A percentile compares a stretch with the other conserved stretches of the same genome.
Conservation (phyloP, 176 grass and related monocot species). For the Avena atlantica region DNA sequence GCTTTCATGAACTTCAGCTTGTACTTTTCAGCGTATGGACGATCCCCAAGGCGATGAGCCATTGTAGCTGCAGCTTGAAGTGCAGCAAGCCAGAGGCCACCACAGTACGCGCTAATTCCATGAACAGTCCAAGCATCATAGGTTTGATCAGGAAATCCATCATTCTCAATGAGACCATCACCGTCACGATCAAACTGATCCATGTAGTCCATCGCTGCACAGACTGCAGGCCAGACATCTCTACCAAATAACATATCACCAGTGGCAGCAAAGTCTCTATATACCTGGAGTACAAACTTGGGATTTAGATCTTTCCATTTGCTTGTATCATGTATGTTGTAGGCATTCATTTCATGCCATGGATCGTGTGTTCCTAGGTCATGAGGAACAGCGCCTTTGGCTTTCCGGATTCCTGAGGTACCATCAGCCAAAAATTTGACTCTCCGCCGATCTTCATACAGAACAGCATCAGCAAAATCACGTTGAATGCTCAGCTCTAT, state of each 20-base stretch:
- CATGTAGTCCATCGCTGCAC: slow-evolving; percentile 92
- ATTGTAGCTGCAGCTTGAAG: slow-evolving; percentile 96
- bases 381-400: slow-evolving; percentile 92
- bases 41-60: slow-evolving; percentile 80
- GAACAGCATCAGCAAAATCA: slow-evolving; percentile 92
- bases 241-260: slow-evolving; percentile 85
- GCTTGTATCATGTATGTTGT: slow-evolving; percentile 95
- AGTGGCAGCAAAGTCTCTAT: slow-evolving; percentile 93
- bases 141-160: slow-evolving; percentile 99
- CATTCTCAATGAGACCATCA: slow-evolving; percentile 89
- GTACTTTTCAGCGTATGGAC: slow-evolving; percentile 80
- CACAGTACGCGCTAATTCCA: slow-evolving; percentile 92
- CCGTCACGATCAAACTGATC: slow-evolving; percentile 88
- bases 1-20: slow-evolving; percentile 89
- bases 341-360: slow-evolving; percentile 99
- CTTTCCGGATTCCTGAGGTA: slow-evolving; percentile 82
- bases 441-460: slow-evolving; percentile 78
- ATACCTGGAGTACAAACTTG: slow-evolving; percentile 96
- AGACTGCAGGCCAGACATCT: slow-evolving; percentile 88
- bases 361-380: slow-evolving; percentile 96
- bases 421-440: slow-evolving; percentile 94
- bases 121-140: slow-evolving; percentile 99
- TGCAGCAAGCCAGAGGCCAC: slow-evolving; percentile 88
- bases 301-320: slow-evolving; percentile 99
- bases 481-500: slow-evolving; percentile 91